phyloP scores from a whole-genome alignment of 2,329 filamentous ascomycete genomes.

The Clathrospora elynae region DNA sequence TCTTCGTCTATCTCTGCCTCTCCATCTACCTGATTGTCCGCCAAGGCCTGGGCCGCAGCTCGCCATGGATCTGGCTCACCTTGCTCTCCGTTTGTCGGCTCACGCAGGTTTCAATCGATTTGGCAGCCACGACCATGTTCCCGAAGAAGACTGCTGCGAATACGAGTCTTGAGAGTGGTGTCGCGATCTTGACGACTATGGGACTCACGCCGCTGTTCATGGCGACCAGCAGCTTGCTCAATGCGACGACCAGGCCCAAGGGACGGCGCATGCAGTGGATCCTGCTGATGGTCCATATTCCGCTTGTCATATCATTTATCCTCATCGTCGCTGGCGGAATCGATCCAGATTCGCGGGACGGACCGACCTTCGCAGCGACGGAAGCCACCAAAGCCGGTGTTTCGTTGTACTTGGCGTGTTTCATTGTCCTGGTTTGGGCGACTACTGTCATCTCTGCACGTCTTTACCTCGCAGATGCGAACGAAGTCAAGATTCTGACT shows the following conservation, averaged over 20 bases:
- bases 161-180: conserved; percentile 38
- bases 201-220: conserved; percentile 45
- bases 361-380: conserved; percentile 40
- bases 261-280: conserved; percentile 48
- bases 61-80: conserved; percentile 44
- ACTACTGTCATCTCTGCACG: conserved; percentile 45
- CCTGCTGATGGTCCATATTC: conserved; percentile 40
- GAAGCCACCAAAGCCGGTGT: conserved; percentile 44
- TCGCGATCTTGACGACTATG: conserved; percentile 46
- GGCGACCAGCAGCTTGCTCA: conserved; percentile 43
- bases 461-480: conserved; percentile 39
- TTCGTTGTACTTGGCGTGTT: conserved; percentile 42
- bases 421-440: conserved; percentile 42
- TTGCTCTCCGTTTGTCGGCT: conserved; percentile 41
- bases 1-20: conserved; percentile 38
- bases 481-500: conserved; percentile 44
- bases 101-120: conserved; percentile 43
- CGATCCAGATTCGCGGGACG: conserved; percentile 41
- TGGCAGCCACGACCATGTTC: conserved; percentile 41
- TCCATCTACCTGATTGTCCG: conserved; percentile 38
- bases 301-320: conserved; percentile 42
- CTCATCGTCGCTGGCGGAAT: conserved; percentile 46
- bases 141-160: conserved; percentile 29
- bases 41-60: conserved; percentile 42
- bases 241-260: conserved; percentile 42